phyloP scores from a whole-genome alignment of 2,329 filamentous ascomycete genomes.

The Neofusicoccum ribis region DNA sequence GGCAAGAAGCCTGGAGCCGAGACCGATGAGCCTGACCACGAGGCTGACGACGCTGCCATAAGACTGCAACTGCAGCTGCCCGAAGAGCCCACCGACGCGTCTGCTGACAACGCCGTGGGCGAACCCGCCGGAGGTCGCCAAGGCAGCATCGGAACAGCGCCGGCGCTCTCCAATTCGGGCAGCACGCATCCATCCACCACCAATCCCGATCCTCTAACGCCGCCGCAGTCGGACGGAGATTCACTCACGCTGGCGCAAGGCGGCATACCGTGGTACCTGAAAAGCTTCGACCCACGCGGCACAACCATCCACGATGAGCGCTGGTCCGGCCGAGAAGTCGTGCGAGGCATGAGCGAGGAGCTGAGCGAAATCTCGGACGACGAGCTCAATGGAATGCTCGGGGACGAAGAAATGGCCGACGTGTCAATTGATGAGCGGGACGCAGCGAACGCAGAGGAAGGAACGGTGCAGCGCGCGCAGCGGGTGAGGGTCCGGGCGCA shows the following conservation, averaged over 20 bases:
- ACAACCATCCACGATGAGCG: slow-evolving; percentile 75
- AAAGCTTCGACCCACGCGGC: slow-evolving; percentile 74
- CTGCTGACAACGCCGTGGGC: background rate
- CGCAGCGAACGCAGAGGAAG: slow-evolving; percentile 25
- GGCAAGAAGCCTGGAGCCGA: slow-evolving; percentile 42
- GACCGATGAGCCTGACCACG: slow-evolving; percentile 39
- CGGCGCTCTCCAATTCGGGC: slow-evolving; percentile 26
- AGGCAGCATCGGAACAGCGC: slow-evolving; percentile 22
- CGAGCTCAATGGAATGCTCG: slow-evolving; percentile 65
- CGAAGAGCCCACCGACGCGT: background rate
- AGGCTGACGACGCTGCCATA: slow-evolving; percentile 12
- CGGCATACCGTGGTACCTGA: slow-evolving; percentile 85
- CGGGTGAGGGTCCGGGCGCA: slow-evolving; percentile 29
- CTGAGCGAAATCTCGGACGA: slow-evolving; percentile 92
- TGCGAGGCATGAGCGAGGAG: slow-evolving; percentile 76
- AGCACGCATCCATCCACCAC: slow-evolving; percentile 44
- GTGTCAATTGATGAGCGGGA: slow-evolving; percentile 25
- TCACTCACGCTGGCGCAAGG: slow-evolving; percentile 56
- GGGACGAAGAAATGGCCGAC: slow-evolving; percentile 31
- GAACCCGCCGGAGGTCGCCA: slow-evolving; percentile 30
- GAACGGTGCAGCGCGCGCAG: slow-evolving; percentile 10
- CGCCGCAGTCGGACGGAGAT: slow-evolving; percentile 59
- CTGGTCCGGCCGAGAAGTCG: slow-evolving; percentile 71
- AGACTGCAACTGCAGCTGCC: slow-evolving; percentile 6
- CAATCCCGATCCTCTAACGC: slow-evolving; percentile 59